phyloP scores from a whole-genome alignment of 371 early-diverging fungal genomes.

The Cokeromyces recurvatus region DNA sequence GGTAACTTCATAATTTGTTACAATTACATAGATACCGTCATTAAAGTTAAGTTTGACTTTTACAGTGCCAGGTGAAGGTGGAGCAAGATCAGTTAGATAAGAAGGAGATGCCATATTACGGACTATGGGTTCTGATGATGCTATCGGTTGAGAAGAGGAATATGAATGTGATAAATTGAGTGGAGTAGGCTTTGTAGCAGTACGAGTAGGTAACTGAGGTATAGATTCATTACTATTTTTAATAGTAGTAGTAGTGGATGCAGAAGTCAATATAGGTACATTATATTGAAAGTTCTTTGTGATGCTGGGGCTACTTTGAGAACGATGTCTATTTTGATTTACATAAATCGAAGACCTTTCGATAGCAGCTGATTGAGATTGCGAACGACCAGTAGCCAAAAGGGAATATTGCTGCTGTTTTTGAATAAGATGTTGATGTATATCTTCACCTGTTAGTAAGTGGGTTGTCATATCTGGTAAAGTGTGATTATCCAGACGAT shows the following conservation, averaged over 20 bases:
- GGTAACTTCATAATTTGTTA: conserved; percentile 65
- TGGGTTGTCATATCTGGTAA: too few relatives aligned
- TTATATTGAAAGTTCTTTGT: conserved; percentile 21
- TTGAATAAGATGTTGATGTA: too few relatives aligned
- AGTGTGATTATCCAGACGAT: conserved; percentile 34
- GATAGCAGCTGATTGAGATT: conserved; percentile 38
- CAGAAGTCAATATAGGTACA: not conserved
- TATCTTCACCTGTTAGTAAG: too few relatives aligned
- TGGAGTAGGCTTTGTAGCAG: conserved; percentile 3
- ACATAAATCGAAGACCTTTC: conserved; percentile 11
- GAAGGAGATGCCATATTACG: conserved; percentile 31
- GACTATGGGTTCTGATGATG: conserved; percentile 10
- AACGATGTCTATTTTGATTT: conserved; percentile 50
- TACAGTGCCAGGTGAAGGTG: conserved; percentile 25
- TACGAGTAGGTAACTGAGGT: conserved; percentile 4
- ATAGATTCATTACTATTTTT: not conserved
- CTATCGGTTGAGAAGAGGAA: not conserved
- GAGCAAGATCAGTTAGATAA: conserved; percentile 12
- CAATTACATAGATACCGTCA: conserved; percentile 80
- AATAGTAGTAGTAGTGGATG: not conserved
- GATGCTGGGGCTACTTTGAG: conserved; percentile 67
- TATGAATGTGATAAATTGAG: conserved; percentile 17
- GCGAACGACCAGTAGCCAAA: conserved; percentile 27
- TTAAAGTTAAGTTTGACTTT: conserved; percentile 85
- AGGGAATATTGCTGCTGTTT: conserved; percentile 4